These are phyloP conservation scores for Tetracladium marchalianum DNA, from an alignment of 495 filamentous ascomycete genomes.

Conservation along the genomic window DNA sequence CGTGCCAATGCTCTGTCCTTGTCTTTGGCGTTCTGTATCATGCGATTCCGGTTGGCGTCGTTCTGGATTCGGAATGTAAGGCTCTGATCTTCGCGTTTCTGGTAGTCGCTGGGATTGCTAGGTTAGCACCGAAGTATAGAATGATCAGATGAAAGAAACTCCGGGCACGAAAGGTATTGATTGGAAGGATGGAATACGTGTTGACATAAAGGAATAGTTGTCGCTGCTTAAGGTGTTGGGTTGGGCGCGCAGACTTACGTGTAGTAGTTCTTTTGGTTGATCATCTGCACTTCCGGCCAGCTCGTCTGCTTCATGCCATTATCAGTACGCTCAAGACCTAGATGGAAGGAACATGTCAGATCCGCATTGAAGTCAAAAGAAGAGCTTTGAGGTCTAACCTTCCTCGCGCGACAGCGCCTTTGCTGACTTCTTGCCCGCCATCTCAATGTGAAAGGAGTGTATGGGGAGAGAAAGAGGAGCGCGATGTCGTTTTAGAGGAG, in stretches of 20 bases:
- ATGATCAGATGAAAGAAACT: neutral
- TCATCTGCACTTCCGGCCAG: slow-evolving; percentile 85
- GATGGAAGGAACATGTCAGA: slow-evolving; percentile 1
- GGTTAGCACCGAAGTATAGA: neutral
- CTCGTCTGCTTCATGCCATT: slow-evolving; percentile 92
- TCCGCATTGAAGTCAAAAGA: neutral
- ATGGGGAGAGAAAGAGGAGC: neutral
- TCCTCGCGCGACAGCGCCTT: slow-evolving; percentile 56
- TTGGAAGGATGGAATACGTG: too few species aligned
- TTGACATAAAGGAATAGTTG: too few species aligned
- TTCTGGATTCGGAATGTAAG: slow-evolving; percentile 77
- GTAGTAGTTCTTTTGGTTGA: slow-evolving; percentile 99
- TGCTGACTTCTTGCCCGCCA: slow-evolving; percentile 57
- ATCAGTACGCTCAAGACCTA: slow-evolving; percentile 89
- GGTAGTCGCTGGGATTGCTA: slow-evolving; percentile 60
- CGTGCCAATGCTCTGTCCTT: slow-evolving; percentile 74
- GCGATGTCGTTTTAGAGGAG: too few species aligned
- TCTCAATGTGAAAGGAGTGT: slow-evolving; percentile 19
- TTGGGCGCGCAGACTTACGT: slow-evolving; percentile 52
- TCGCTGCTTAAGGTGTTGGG: too few species aligned
- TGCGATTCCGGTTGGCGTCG: slow-evolving; percentile 67
- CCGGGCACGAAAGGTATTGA: too few species aligned
- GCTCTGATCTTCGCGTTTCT: slow-evolving; percentile 95
- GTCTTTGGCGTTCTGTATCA: slow-evolving; percentile 77
- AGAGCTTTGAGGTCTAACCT: slow-evolving; percentile 27